Evolutionary conservation across 2,329 filamentous ascomycete species (phyloP).

Genomic region (Meredithiella fracta): DNA sequence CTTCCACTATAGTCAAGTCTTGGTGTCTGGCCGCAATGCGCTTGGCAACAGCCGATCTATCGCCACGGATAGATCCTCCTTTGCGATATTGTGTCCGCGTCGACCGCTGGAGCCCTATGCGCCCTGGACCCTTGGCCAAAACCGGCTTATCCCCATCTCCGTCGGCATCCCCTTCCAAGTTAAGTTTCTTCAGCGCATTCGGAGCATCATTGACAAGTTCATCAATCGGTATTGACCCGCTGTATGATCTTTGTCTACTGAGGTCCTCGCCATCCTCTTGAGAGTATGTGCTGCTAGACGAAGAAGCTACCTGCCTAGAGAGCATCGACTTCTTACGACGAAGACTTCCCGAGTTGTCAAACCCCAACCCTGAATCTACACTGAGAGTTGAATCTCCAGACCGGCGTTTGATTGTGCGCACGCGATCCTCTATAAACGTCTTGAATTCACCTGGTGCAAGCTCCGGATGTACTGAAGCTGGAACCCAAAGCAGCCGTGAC

Average conservation of each 20-base stretch:
- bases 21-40: slow-evolving; percentile 31
- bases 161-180: slow-evolving; percentile 41
- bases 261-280: slow-evolving; percentile 70
- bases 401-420: slow-evolving; percentile 72
- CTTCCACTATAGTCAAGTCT: slow-evolving; percentile 18
- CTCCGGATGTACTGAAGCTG: slow-evolving; percentile 83
- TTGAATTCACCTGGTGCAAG: slow-evolving; percentile 93
- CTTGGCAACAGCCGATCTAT: slow-evolving; percentile 59
- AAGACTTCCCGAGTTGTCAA: slow-evolving; percentile 34
- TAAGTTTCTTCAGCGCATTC: slow-evolving; percentile 51
- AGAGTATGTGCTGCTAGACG: slow-evolving; percentile 45
- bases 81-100: slow-evolving; percentile 82
- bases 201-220: slow-evolving; percentile 67
- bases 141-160: slow-evolving; percentile 56
- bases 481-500: slow-evolving; percentile 86
- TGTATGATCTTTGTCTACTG: slow-evolving; percentile 50
- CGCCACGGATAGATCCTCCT: slow-evolving; percentile 66
- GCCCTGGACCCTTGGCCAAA: slow-evolving; percentile 52
- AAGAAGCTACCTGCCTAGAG: slow-evolving; percentile 73
- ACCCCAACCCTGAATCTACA: slow-evolving; percentile 27
- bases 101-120: slow-evolving; percentile 69
- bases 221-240: slow-evolving; percentile 46
- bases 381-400: slow-evolving; percentile 57
- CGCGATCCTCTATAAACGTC: slow-evolving; percentile 83
- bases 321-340: slow-evolving; percentile 90